Conservation (phyloP, 495 filamentous ascomycete genomes). For the Penicillium odoratum region DNA sequence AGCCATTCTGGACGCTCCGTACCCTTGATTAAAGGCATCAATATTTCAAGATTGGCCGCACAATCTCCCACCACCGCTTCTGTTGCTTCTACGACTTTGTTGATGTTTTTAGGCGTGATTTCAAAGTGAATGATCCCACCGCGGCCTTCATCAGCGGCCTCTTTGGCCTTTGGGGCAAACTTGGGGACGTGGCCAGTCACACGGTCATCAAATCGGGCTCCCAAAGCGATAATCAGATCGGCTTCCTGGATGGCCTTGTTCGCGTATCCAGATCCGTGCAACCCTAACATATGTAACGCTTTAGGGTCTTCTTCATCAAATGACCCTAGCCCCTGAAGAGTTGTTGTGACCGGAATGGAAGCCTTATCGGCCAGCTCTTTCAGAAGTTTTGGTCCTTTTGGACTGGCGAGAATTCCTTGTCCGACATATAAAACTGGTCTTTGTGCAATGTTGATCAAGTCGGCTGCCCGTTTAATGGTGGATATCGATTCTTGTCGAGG, state of each 20-base stretch:
- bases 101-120: constrained; percentile 64
- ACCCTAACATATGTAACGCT: constrained; percentile 63
- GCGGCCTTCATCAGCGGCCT: constrained; percentile 53
- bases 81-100: constrained; percentile 62
- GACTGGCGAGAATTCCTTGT: constrained; percentile 53
- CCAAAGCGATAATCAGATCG: constrained; percentile 62
- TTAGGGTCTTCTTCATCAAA: constrained; percentile 61
- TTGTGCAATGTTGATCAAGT: constrained; percentile 60
- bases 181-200: constrained; percentile 54
- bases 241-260: constrained; percentile 67
- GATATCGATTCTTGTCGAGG: not conserved
- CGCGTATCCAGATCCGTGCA: constrained; percentile 63
- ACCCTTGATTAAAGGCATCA: constrained; percentile 66
- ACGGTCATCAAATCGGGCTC: constrained; percentile 63
- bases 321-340: constrained; percentile 64
- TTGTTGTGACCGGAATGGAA: constrained; percentile 61
- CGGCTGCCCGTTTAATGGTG: constrained; percentile 24
- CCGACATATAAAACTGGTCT: constrained; percentile 63
- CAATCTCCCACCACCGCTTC: constrained; percentile 63
- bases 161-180: constrained; percentile 58
- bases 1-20: constrained; percentile 80
- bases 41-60: constrained; percentile 64
- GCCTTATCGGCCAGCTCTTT: constrained; percentile 59
- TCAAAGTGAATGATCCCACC: constrained; percentile 68
- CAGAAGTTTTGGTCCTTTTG: constrained; percentile 53